These are phyloP conservation scores for Trichosporon ovoides DNA, from an alignment of 1,284 basidiomycete genomes.

Conservation along the genomic window DNA sequence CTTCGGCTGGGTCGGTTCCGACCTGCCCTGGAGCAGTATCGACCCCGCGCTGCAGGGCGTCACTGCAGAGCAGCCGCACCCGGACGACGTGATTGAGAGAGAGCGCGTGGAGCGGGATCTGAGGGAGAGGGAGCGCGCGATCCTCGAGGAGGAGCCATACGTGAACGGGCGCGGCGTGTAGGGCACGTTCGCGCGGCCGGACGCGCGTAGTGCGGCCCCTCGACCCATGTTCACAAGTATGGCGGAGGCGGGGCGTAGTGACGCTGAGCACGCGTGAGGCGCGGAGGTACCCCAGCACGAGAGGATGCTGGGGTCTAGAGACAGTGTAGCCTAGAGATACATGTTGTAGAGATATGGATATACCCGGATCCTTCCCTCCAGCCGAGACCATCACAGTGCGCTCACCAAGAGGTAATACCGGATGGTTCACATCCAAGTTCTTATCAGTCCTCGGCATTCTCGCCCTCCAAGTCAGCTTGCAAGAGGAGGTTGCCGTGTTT, in stretches of 20 bases:
- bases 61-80: background rate
- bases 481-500: background rate
- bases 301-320: too few relatives aligned
- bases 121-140: background rate
- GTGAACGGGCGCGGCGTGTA: conserved; percentile 1
- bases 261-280: background rate
- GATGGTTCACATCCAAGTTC: too few relatives aligned
- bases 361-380: too few relatives aligned
- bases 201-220: too few relatives aligned
- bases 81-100: background rate
- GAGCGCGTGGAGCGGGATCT: background rate
- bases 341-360: conserved; percentile 1
- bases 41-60: conserved; percentile 12
- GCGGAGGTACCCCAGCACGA: too few relatives aligned
- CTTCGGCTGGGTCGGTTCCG: conserved; percentile 30
- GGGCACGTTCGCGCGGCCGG: too few relatives aligned
- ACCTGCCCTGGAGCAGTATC: conserved; percentile 19
- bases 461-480: background rate
- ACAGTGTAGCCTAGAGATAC: background rate
- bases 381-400: too few relatives aligned
- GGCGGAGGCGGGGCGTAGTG: too few relatives aligned
- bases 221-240: too few relatives aligned
- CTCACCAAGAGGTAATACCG: too few relatives aligned
- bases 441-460: too few relatives aligned
- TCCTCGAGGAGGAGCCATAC: conserved; percentile 1